Evolutionary conservation across 495 filamentous ascomycete genomes (phyloP), one percentile per base, ranked within the genome.

Genomic region (Penicillium soppii): DNA sequence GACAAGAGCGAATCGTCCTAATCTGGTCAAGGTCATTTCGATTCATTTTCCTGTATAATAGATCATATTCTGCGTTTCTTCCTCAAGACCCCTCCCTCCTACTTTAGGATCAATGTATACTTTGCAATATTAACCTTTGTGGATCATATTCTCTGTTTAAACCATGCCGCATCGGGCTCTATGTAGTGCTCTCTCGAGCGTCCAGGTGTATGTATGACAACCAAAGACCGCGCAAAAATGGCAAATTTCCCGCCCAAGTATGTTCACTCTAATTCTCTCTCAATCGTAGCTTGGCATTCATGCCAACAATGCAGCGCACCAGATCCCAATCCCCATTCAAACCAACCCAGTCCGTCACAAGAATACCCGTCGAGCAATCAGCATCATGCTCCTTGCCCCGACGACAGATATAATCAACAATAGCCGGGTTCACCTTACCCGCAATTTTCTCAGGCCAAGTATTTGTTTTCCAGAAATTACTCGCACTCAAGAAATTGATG

Each of bases 361-460:
- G 84, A 47, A 97, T 83, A 19, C 95, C 94, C n/a, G 92, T 96
- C 9, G 81, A 80, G 39, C 87, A 91, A 66, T 95, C 90, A 9
- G 89, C 87, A 19, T 52, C 73, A 52, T 59, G 76, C 65, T 71
- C 70, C 68, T 58, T 70, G 58, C 94, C 89, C 13, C 75, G 79
- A 59, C 81, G 69, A 56, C 90, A 94, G 36, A 97, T 67, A 70
- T 87, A 89, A 43, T 90, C 84, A 33, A 89, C 78, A 22, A 89
- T 78, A n/a, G 84, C 86, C n/a, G 94, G 89, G 71, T 98, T 98
- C 17, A 95, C 74, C 75, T 89, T 92, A 25, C 82, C 84, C n/a
- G 92, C 92, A 61, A 97, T 87, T 71, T 80, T 87, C 64, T 96
- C 92, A 7, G 94, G 94, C 94, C 94, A 98, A 61, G 89, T 95